Percentiles rank a stretch among this genome's conserved stretches.
These are phyloP conservation scores for Funneliformis caledonium DNA, from an alignment of 371 early-diverging fungal species.

Conservation along the genomic window DNA sequence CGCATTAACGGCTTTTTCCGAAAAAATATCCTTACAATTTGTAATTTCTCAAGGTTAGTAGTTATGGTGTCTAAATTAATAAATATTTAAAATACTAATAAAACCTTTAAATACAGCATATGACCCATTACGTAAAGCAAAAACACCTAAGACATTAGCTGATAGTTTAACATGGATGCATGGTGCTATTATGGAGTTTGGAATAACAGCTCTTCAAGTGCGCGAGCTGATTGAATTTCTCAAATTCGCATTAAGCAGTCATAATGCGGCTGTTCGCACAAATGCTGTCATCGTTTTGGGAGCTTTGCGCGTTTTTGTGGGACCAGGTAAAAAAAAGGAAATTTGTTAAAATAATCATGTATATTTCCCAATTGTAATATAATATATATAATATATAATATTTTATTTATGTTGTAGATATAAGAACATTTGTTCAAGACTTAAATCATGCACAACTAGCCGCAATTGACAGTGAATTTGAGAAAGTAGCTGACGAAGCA, in stretches of 20 bases:
- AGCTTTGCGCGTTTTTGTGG: conserved; percentile 81
- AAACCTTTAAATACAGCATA: conserved; percentile 52
- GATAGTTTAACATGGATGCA: conserved; percentile 88
- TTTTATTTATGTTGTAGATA: conserved; percentile 35
- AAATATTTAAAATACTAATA: neutral
- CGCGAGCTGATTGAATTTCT: conserved; percentile 83
- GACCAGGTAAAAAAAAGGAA: conserved; percentile 64
- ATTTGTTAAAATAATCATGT: too few species aligned
- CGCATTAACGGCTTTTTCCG: conserved; percentile 75
- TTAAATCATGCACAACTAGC: conserved; percentile 80
- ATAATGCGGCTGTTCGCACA: conserved; percentile 83
- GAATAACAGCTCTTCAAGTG: conserved; percentile 74
- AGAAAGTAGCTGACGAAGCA: conserved; percentile 76
- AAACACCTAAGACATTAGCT: conserved; percentile 89
- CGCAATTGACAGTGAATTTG: conserved; percentile 90
- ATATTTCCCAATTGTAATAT: neutral
- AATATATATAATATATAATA: neutral
- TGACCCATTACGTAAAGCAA: conserved; percentile 77
- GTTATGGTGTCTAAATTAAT: neutral
- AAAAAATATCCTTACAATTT: conserved; percentile 76
- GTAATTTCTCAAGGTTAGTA: conserved; percentile 66
- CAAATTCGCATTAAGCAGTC: conserved; percentile 77
- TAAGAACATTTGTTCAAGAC: conserved; percentile 82
- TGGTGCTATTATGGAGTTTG: conserved; percentile 83
- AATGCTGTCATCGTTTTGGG: conserved; percentile 80